Conservation (phyloP, 2,329 filamentous ascomycete species). For the Plenodomus lindquistii region DNA sequence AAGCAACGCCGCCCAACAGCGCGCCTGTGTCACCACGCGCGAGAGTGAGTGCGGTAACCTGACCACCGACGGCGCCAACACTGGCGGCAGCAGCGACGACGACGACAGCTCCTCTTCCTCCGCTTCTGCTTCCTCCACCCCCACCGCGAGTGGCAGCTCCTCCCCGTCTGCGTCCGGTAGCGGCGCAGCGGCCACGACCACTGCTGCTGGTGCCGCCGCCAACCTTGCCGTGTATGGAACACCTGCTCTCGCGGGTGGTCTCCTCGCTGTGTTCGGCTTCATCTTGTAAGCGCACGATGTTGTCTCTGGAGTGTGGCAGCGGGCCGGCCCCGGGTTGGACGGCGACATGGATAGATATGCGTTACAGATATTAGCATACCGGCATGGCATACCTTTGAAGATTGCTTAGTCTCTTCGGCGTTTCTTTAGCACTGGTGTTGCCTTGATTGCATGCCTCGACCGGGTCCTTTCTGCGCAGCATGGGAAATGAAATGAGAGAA, state of each 20-base stretch:
- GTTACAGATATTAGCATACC: constrained; percentile 19
- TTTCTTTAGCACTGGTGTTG: constrained; percentile 32
- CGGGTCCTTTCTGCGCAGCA: constrained; percentile 14
- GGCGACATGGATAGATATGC: constrained; percentile 29
- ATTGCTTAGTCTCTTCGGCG: constrained; percentile 24
- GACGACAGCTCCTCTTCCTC: constrained; percentile 18
- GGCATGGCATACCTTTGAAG: constrained; percentile 13
- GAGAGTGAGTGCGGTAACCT: constrained; percentile 56
- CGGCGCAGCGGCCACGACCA: constrained; percentile 12
- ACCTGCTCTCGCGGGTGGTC: constrained; percentile 55
- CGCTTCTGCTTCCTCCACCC: constrained; percentile 30
- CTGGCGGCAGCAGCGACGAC: constrained; percentile 9
- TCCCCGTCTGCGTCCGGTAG: constrained; percentile 35
- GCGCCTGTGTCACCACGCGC: constrained; percentile 50
- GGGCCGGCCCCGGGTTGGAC: constrained; percentile 32
- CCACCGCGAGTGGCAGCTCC: constrained; percentile 27
- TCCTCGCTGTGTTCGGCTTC: constrained; percentile 61
- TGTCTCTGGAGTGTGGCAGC: constrained; percentile 10
- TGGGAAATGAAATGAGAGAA: constrained; percentile 12
- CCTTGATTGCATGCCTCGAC: constrained; percentile 21
- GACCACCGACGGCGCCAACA: constrained; percentile 36
- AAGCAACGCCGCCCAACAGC: constrained; percentile 43
- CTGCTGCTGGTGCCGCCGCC: constrained; percentile 48
- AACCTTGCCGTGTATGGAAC: constrained; percentile 55
- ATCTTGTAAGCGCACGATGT: constrained; percentile 53